Base-by-base conservation (phyloP, 192 early-diverging fungal species). In the Coemansia sp. region DNA sequence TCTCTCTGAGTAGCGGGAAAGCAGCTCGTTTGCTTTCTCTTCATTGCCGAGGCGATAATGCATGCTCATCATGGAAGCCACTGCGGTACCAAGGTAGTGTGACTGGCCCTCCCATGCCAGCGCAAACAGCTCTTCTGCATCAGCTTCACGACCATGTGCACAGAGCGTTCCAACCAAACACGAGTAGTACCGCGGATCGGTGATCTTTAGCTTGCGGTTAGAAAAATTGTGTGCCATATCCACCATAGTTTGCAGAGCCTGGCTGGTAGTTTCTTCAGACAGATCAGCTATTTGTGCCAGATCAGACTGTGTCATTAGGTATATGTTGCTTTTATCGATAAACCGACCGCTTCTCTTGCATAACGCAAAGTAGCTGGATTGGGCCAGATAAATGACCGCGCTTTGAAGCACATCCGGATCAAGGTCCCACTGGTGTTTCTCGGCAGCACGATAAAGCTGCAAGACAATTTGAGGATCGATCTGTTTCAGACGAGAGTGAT, bases 1-100 rank as follows among this genome's bases (percentile, higher is more conserved):
- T 14, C 3, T 2, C 0, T 35, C 57, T 3, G 16, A 13, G 50
- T 59, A 66, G 18, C 44, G 43, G 16, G 35, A 45, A 46, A 66
- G 62, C 5, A 65, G 19, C 6, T 54, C 38, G 1, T 62, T 55
- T 12, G 70, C 70, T 5, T 21, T 50, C 23, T n/a, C 16, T 8
- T 23, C 9, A 3, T 65, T 51, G 16, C 52, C 55, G 0, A 28
- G 3, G 5, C 63, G 70, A 30, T 72, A 72, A 55, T 66, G 61
- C 70, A 72, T 61, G 16, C 59, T 45, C 59, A 72, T 72, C 63
- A 62, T 59, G 30, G 51, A 18, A 9, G 55, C 59, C 26, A 40
- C 30, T 6, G 49, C 35, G 1, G 45, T n/a, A 12, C 70, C 70
- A n/a, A 53, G 7, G 45, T 72, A 16, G 36, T 53, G 53, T 10